Conservation (phyloP, 208 protist genomes). For the Borovskyia barvae region DNA sequence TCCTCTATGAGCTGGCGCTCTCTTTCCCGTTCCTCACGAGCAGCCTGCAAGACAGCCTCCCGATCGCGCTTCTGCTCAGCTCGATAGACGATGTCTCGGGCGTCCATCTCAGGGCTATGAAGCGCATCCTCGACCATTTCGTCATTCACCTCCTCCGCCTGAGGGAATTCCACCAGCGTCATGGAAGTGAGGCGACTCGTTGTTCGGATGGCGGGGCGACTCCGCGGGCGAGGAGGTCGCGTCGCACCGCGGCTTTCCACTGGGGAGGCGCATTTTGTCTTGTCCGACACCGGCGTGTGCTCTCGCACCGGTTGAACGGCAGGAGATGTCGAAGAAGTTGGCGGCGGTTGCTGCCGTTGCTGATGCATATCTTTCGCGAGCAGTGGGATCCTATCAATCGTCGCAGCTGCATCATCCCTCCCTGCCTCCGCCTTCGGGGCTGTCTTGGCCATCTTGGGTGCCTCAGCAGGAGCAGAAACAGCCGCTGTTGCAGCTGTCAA, state of each 20-base stretch:
- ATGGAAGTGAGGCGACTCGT: slow-evolving; percentile 50
- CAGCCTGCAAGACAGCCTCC: slow-evolving; percentile 11
- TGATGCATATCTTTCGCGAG: slow-evolving; percentile 20
- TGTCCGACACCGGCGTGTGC: not conserved
- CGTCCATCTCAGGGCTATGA: slow-evolving; percentile 21
- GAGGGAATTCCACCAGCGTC: slow-evolving; percentile 56
- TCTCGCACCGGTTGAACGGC: not conserved
- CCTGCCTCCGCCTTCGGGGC: not conserved
- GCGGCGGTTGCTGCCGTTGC: slow-evolving; percentile 1
- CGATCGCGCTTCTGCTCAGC: slow-evolving; percentile 20
- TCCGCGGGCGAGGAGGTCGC: slow-evolving; percentile 10
- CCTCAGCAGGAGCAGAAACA: not conserved
- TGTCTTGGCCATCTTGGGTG: not conserved
- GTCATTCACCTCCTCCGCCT: slow-evolving; percentile 59
- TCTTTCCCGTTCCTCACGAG: slow-evolving; percentile 16
- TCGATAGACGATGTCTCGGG: slow-evolving; percentile 2
- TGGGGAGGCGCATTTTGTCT: not conserved
- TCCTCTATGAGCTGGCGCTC: slow-evolving; percentile 24
- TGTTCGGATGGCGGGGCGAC: slow-evolving; percentile 34
- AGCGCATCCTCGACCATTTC: slow-evolving; percentile 32
- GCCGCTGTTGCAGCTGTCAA: too few relatives aligned
- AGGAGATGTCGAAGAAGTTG: too few relatives aligned
- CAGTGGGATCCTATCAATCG: slow-evolving; percentile 24
- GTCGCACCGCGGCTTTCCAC: not conserved
- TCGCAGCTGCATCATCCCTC: not conserved